A percentile compares a stretch with the other conserved stretches of the same genome.
phyloP scores from a whole-genome alignment of 2,329 filamentous ascomycete genomes.

The Emmonsiellopsis sp. region DNA sequence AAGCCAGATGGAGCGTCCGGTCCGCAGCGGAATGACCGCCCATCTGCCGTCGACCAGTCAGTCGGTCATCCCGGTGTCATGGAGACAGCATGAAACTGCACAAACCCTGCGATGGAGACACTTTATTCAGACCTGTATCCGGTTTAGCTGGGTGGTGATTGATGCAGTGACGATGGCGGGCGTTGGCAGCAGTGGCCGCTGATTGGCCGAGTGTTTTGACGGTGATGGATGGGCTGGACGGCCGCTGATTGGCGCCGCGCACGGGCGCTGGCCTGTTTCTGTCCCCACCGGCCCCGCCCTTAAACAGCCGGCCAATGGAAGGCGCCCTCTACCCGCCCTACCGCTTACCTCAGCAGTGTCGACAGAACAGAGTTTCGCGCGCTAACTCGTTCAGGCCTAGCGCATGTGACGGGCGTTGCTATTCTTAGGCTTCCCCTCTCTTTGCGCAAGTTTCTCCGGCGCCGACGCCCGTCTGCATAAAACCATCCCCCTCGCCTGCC shows the following conservation, averaged over 20 bases:
- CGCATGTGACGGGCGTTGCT: background rate
- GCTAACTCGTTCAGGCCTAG: background rate
- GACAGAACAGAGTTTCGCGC: background rate
- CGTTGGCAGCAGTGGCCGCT: background rate
- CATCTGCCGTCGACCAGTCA: too few relatives aligned
- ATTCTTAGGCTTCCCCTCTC: slow-evolving; percentile 6
- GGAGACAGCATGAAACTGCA: background rate
- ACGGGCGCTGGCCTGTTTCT: background rate
- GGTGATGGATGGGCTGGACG: background rate
- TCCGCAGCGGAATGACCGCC: too few relatives aligned
- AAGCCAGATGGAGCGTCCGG: background rate
- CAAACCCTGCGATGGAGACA: background rate
- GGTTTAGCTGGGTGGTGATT: background rate
- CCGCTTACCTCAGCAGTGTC: background rate
- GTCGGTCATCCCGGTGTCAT: too few relatives aligned
- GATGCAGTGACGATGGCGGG: background rate
- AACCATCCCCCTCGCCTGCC: background rate
- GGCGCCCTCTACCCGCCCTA: slow-evolving; percentile 3
- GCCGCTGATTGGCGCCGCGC: background rate
- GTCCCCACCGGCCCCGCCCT: background rate
- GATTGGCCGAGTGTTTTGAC: background rate
- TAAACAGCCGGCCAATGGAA: slow-evolving; percentile 4
- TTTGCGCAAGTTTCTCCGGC: slow-evolving; percentile 23
- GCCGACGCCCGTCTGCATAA: slow-evolving; percentile 1
- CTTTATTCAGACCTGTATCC: background rate